Evolutionary conservation across 1,284 basidiomycete species (phyloP).

Genomic region (Ceratobasidium sp.): DNA sequence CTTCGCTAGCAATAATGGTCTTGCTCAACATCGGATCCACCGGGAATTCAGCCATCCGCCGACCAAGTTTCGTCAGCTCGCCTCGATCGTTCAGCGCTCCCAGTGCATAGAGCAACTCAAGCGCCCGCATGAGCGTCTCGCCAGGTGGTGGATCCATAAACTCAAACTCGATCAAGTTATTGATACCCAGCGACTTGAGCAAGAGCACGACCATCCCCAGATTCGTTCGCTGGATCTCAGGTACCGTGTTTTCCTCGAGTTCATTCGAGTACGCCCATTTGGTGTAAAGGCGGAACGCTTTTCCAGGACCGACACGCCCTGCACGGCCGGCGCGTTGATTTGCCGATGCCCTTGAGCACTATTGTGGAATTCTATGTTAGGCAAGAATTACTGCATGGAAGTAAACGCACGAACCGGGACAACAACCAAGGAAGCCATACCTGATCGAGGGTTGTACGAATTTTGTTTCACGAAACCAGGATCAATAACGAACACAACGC

Average conservation of each 20-base stretch:
- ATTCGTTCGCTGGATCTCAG: slow-evolving; percentile 67
- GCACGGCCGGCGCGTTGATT: slow-evolving; percentile 98
- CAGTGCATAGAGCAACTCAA: slow-evolving; percentile 94
- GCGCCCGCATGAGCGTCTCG: slow-evolving; percentile 96
- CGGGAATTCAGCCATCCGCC: slow-evolving; percentile 99
- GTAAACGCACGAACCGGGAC: slow-evolving; percentile 77
- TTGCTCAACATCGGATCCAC: slow-evolving; percentile 98
- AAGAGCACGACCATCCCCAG: slow-evolving; percentile 68
- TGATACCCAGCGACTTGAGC: slow-evolving; percentile 73
- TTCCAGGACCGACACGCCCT: slow-evolving; percentile 98
- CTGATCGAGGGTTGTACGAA: slow-evolving; percentile 94
- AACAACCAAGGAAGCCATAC: slow-evolving; percentile 94
- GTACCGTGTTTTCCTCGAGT: slow-evolving; percentile 70
- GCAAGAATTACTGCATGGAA: not conserved
- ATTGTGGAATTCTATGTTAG: slow-evolving; percentile 42
- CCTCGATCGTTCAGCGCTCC: slow-evolving; percentile 97
- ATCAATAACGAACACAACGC: slow-evolving; percentile 97
- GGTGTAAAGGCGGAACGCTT: slow-evolving; percentile 88
- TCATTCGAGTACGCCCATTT: slow-evolving; percentile 74
- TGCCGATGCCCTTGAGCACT: slow-evolving; percentile 96
- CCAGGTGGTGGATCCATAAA: slow-evolving; percentile 81
- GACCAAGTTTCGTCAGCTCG: slow-evolving; percentile 94
- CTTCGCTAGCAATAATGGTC: slow-evolving; percentile 94
- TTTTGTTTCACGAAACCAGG: slow-evolving; percentile 99
- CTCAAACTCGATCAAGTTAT: slow-evolving; percentile 73